Base-by-base conservation (phyloP, 225 moss, liverwort and hornwort genomes). In the Lunularia cruciata region DNA sequence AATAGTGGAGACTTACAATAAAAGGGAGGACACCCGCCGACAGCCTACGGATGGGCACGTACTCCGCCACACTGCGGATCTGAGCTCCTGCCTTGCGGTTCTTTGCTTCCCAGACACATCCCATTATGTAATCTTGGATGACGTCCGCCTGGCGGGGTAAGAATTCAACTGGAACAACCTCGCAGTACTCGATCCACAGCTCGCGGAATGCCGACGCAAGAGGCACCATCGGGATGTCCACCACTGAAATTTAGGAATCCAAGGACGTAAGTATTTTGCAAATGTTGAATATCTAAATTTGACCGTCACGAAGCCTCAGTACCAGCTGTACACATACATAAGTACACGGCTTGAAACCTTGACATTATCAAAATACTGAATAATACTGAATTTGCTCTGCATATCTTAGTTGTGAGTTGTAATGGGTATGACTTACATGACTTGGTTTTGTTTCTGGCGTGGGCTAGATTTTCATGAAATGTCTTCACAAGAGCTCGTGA, bases 1-100 rank as follows among this genome's bases (percentile, higher is more conserved):
- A 40, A 40, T 8, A 48, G 47, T 19, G 5, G 34, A 59, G 35
- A 59, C 59, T 59, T 59, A 59, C 59, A 11, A 59, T 36, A n/a
- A 35, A 59, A 2, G 36, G 33, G 18, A 1, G 2, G 10, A 36
- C 8, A 16, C 33, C 7, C 3, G 2, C 16, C 11, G 59, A 4
- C n/a, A 5, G 3, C 20, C 59, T 15, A 8, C 59, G 59, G 1
- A 34, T n/a, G 20, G 7, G 3, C 6, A 59, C 1, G 18, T 59
- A 59, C 2, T 59, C 35, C 5, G 4, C 20, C 59, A 59, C 7
- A 5, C 36, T 14, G 12, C 20, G 19, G 4, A 30, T 19, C 16
- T 40, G 8, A 40, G 13, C 15, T 13, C 34, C 34, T 36, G 5
- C 35, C 36, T 35, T 59, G 6, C 59, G 34, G 9, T 34, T 59